Percentiles rank a stretch among this genome's conserved stretches.
Evolutionary conservation across 2,329 filamentous ascomycete genomes (phyloP).

Genomic region (Colletotrichum echinochloae): DNA sequence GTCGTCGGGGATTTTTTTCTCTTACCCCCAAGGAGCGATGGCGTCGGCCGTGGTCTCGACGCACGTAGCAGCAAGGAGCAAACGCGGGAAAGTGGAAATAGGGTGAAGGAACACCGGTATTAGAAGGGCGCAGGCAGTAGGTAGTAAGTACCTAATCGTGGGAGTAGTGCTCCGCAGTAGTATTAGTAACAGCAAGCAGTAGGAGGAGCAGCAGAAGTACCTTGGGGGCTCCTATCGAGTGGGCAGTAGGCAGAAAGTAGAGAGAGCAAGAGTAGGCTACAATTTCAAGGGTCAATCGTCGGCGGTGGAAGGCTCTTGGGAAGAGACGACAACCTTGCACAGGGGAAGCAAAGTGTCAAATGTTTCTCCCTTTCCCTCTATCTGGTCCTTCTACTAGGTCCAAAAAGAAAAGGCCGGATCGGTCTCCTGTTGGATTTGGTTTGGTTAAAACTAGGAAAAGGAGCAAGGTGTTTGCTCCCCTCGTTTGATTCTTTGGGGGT

Average conservation of each 20-base stretch:
- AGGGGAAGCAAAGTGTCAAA: not conserved
- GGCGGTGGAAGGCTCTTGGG: conserved; percentile 24
- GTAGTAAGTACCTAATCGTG: not conserved
- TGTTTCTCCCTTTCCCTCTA: not conserved
- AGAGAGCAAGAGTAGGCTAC: not conserved
- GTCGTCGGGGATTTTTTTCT: conserved; percentile 40
- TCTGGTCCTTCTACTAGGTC: not conserved
- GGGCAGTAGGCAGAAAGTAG: not conserved
- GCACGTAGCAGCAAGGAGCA: conserved; percentile 3
- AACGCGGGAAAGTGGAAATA: conserved; percentile 35
- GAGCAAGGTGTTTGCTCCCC: conserved; percentile 4
- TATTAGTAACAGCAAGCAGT: not conserved
- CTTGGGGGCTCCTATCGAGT: conserved; percentile 4
- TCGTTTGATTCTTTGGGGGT: not conserved
- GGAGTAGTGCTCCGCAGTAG: not conserved
- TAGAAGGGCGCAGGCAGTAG: conserved; percentile 2
- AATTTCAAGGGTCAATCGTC: not conserved
- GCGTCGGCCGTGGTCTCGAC: conserved; percentile 36
- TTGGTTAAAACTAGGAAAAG: conserved; percentile 13
- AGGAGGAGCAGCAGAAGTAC: not conserved
- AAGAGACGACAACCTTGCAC: conserved; percentile 22
- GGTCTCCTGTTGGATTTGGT: not conserved
- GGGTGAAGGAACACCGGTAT: conserved; percentile 21
- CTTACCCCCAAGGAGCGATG: conserved; percentile 32
- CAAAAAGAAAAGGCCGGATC: not conserved